Base-by-base conservation (phyloP, 768 basidiomycete genomes). In the Myochromella boudieri region DNA sequence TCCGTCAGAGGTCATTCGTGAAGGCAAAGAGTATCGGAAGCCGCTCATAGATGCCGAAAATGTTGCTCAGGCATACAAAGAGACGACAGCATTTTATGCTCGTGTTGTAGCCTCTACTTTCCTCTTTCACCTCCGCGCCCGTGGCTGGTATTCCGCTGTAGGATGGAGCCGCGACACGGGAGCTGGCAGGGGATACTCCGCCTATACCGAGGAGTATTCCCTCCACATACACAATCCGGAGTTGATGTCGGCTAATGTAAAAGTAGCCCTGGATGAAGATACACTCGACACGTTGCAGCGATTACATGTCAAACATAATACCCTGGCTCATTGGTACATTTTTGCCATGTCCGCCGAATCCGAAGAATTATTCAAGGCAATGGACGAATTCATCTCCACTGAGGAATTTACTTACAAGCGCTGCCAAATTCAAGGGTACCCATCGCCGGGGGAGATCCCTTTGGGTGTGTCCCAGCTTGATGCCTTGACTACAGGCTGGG, bases 311-410 rank as follows among this genome's bases (percentile, higher is more conserved):
- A 46, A 11, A 15, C 12, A n/a, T n/a, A 15, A 34, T 9, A 21
- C 17, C 4, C 24, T 44, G n/a, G 45, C 42, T 7, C 47, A 37
- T 12, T 52, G 51, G 51, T 45, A 39, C 10, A 43, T 47, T 11
- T 52, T 52, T 29, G 31, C 21, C 31, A 43, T 31, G 3, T 46
- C 45, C 22, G 6, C 20, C 11, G 37, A 47, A 8, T 27, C 31
- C 7, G 37, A 47, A n/a, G 29, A 36, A 6, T 14, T 52, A 6
- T 28, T 52, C 2, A 39, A 24, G 40, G 41, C 38, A n/a, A 8
- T 42, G 1, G 15, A 17, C 29, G 29, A 14, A 4, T 22, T 29
- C 4, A 26, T 38, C 22, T 27, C 10, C n/a, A 3, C 26, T 17
- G 36, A n/a, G n/a, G n/a, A n/a, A n/a, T n/a, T n/a, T n/a, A n/a